Base-by-base conservation (phyloP, 1,284 basidiomycete species). In the Puccinia triticina region DNA sequence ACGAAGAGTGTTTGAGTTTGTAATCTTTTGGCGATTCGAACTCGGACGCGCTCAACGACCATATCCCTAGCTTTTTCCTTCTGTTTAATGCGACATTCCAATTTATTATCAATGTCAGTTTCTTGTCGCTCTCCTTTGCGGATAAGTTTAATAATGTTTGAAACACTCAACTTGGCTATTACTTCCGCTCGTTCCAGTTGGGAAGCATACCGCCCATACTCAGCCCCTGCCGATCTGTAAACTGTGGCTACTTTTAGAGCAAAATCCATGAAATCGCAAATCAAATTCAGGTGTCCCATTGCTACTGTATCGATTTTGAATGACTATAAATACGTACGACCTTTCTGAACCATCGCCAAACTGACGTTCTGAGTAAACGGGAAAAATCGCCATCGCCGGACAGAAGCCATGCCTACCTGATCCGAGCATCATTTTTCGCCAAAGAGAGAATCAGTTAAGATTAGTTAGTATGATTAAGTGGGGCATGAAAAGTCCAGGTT, bases 311-410 rank as follows among this genome's bases (percentile, higher is more conserved):
- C 21, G 26, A 34, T 50, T 48, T 14, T 32, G 14, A n/a, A 29
- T 59, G 34, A 23, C 21, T 43, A 48, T 59, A 14, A n/a, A 64
- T 18, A 81, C 79, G 74, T 50, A 81, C 79, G 59, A 21, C 79
- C 79, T 26, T 55, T 53, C 73, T 81, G 50, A 10, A 81, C 79
- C 79, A 81, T 81, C 16, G 37, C 40, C 71, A 81, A 61, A 59
- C 79, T 81, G 46, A 81, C 79, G 43, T 81, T 81, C n/a, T 74
- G 67, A 26, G 53, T 73, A 26, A 81, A 64, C 32, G 71, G 79
- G 14, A 73, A 53, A 26, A 57, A 81, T 48, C 43, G 46, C 79
- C 79, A 81, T 40, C 79, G 37, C 1, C 79, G 50, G 18, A 81
- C 72, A 37, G 57, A 74, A 55, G 53, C 23, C 71, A 74, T 81